Evolutionary conservation across 257 asterid genomes (phyloP).

Genomic region (Euphrasia confusa): DNA sequence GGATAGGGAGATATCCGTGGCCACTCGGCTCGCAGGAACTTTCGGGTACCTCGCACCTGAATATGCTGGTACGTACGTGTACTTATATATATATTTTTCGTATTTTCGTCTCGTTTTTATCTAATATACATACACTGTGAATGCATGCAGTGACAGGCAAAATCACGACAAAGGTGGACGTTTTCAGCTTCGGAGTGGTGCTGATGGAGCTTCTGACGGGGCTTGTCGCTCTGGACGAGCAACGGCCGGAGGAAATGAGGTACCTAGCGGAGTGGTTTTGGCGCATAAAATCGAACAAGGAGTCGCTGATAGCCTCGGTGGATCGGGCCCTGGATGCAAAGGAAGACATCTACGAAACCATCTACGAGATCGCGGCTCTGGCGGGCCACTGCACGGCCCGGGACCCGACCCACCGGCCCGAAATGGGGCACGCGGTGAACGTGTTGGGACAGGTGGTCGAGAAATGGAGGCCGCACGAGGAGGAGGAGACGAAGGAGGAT

Average conservation of each 20-base stretch:
- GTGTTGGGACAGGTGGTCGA: slow-evolving; percentile 49
- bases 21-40: slow-evolving; percentile 73
- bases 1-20: slow-evolving; percentile 53
- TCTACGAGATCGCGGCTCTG: slow-evolving; percentile 42
- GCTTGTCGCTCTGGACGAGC: slow-evolving; percentile 58
- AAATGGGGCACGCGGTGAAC: slow-evolving; percentile 66
- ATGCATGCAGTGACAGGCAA: slow-evolving; percentile 63
- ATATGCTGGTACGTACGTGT: slow-evolving; percentile 55
- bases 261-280: slow-evolving; percentile 76
- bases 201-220: slow-evolving; percentile 77
- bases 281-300: slow-evolving; percentile 43
- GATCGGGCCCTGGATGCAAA: slow-evolving; percentile 51
- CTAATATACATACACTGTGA: not conserved
- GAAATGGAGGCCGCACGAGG: slow-evolving; percentile 60
- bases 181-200: slow-evolving; percentile 81
- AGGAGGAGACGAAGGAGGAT: slow-evolving; percentile 40
- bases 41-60: slow-evolving; percentile 90
- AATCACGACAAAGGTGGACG: slow-evolving; percentile 72
- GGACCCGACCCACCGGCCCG: slow-evolving; percentile 72
- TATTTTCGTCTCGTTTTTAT: no score
- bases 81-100: no score
- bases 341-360: slow-evolving; percentile 43
- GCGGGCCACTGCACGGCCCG: slow-evolving; percentile 81
- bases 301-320: slow-evolving; percentile 41
- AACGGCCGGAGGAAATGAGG: slow-evolving; percentile 60